phyloP scores from a whole-genome alignment of 2,329 filamentous ascomycete genomes.

The Aspergillus latus region DNA sequence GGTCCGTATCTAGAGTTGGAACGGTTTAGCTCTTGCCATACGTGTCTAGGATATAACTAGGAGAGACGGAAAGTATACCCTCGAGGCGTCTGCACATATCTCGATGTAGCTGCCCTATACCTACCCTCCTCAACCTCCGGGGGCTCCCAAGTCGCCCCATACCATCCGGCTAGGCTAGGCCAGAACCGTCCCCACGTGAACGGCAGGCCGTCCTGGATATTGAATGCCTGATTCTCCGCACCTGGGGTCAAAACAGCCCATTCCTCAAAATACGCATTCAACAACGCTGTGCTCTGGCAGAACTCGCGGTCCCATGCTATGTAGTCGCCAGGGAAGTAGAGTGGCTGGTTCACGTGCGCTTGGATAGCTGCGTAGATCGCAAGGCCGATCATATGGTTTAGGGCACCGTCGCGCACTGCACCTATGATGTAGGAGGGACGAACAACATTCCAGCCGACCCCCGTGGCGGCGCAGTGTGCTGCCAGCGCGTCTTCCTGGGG shows the following conservation, averaged over 20 bases:
- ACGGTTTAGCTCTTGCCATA: neutral
- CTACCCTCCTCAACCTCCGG: conserved; percentile 27
- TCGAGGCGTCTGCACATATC: conserved; percentile 27
- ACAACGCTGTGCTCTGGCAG: conserved; percentile 45
- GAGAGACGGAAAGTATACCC: conserved; percentile 40
- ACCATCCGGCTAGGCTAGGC: conserved; percentile 49
- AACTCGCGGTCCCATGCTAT: conserved; percentile 46
- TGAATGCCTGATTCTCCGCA: conserved; percentile 51
- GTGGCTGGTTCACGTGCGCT: conserved; percentile 40
- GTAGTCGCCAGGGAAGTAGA: conserved; percentile 49
- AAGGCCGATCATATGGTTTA: conserved; percentile 52
- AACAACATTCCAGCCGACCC: conserved; percentile 48
- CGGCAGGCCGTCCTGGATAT: conserved; percentile 47
- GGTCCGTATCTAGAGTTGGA: neutral
- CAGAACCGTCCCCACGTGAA: conserved; percentile 53
- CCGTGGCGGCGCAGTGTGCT: conserved; percentile 12
- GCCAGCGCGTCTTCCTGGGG: conserved; percentile 53
- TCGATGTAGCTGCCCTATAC: conserved; percentile 24
- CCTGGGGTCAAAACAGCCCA: conserved; percentile 49
- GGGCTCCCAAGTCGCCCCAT: conserved; percentile 39
- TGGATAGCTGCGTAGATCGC: conserved; percentile 53
- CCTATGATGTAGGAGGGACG: conserved; percentile 53
- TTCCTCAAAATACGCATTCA: conserved; percentile 53
- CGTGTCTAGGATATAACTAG: no score
- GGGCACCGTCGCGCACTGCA: conserved; percentile 50